A percentile compares a stretch with the other conserved stretches of the same genome.
Evolutionary conservation across 78 protist species (phyloP).

Genomic region (Tieghemostelium lacteum): DNA sequence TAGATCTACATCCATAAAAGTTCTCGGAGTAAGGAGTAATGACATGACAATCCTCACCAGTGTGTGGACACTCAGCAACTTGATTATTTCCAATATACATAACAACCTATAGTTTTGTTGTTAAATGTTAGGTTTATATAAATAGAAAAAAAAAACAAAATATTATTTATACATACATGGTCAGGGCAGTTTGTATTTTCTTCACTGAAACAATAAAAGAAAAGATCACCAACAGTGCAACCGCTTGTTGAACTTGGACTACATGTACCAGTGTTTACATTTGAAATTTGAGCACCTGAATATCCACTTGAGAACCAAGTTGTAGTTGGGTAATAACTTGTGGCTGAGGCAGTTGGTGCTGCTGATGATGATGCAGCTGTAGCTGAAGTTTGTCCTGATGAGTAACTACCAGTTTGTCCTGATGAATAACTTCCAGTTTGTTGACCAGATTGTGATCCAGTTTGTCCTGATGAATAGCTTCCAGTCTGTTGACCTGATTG

Average conservation of each 20-base stretch:
- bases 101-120: too few species aligned
- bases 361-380: not conserved
- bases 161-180: too few species aligned
- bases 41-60: not conserved
- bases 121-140: too few species aligned
- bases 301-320: not conserved
- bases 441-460: not conserved
- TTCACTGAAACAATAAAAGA: constrained; percentile 25
- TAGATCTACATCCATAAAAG: not conserved
- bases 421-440: not conserved
- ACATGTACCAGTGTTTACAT: not conserved
- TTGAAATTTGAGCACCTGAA: not conserved
- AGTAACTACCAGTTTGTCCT: not conserved
- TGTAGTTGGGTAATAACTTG: not conserved
- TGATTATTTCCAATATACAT: constrained; percentile 54
- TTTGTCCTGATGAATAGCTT: not conserved
- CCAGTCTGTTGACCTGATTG: not conserved
- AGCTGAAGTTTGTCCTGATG: not conserved
- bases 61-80: constrained; percentile 59
- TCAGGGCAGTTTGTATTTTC: constrained; percentile 20
- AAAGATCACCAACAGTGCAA: constrained; percentile 21
- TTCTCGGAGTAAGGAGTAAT: not conserved
- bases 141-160: too few species aligned
- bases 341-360: not conserved
- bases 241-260: not conserved